Evolutionary conservation across 202 grass and related monocot species (phyloP), one percentile per base, ranked within the genome.

Genomic region (Cymbopogon flexuosus): DNA sequence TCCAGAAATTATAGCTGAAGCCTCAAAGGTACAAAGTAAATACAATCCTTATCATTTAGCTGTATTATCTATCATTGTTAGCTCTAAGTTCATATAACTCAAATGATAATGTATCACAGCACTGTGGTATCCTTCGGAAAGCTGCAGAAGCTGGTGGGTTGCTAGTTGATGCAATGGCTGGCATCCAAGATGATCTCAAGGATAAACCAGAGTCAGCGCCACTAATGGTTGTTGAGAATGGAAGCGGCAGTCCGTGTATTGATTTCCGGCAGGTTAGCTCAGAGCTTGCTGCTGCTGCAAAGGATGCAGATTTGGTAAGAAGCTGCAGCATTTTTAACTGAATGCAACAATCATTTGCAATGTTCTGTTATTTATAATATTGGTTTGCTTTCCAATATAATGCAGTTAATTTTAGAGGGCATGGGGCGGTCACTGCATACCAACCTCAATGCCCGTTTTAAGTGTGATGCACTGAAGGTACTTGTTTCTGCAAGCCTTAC

Each of bases 1-100:
- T 89, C 95, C 95, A 84, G 90, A 87, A 89, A 95, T 98, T 78
- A 90, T 98, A 66, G 95, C 92, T 65, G 95, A 98, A 94, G 95
- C 95, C 76, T 87, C 92, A 80, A 98, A 98, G 95, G 95, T 95
- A 77, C 62, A 69, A 65, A 72, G 37, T 76, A 45, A 82, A 76
- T 47, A 16, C 12, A 70, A 60, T 84, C 12, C 29, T 78, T 60
- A 4, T 16, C 16, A 41, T 42, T 61, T 77, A 65, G 16, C 22
- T 62, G 12, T 67, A 30, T 31, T 35, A 41, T 16, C 35, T 41
- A 37, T 83, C 51, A 1, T 70, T 37, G 22, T 59, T 78, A 45
- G 36, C 54, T 81, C 79, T 82, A 52, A 72, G 47, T 62, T 74
- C 68, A 54, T 33, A 10, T 78, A 57, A 46, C 33, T 52, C 34